Conservation (phyloP, 768 basidiomycete species). For the Russula abietina region DNA sequence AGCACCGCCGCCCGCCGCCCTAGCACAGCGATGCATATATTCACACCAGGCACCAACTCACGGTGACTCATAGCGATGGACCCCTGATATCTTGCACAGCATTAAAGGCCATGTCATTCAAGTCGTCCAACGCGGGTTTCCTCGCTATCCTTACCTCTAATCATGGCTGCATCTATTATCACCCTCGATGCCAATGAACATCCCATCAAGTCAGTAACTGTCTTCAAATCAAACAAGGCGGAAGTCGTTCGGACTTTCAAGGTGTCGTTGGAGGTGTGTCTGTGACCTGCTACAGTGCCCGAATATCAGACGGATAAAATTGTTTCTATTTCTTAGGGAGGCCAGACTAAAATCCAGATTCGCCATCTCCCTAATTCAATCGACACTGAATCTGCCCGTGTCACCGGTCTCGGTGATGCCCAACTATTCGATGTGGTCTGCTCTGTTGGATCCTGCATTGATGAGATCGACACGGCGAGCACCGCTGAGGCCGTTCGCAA, state of each 20-base stretch:
- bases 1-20: too few species aligned
- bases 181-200: constrained; percentile 31
- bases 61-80: neutral
- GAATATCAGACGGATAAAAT: neutral
- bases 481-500: constrained; percentile 25
- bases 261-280: constrained; percentile 45
- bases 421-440: constrained; percentile 54
- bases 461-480: constrained; percentile 24
- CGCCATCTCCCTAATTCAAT: constrained; percentile 44
- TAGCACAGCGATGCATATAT: too few species aligned
- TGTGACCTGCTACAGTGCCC: neutral
- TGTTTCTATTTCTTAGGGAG: constrained; percentile 35
- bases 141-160: neutral
- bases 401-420: constrained; percentile 44
- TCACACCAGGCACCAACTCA: neutral
- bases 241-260: constrained; percentile 50
- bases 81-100: too few species aligned
- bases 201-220: constrained; percentile 48
- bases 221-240: constrained; percentile 51
- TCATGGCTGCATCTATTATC: constrained; percentile 9
- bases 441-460: constrained; percentile 31
- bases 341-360: constrained; percentile 48
- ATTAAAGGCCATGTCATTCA: neutral
- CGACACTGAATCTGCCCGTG: constrained; percentile 47
- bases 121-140: neutral